These are phyloP conservation scores for Backusella morwellensis DNA, from an alignment of 192 early-diverging fungal species.

Conservation along the genomic window DNA sequence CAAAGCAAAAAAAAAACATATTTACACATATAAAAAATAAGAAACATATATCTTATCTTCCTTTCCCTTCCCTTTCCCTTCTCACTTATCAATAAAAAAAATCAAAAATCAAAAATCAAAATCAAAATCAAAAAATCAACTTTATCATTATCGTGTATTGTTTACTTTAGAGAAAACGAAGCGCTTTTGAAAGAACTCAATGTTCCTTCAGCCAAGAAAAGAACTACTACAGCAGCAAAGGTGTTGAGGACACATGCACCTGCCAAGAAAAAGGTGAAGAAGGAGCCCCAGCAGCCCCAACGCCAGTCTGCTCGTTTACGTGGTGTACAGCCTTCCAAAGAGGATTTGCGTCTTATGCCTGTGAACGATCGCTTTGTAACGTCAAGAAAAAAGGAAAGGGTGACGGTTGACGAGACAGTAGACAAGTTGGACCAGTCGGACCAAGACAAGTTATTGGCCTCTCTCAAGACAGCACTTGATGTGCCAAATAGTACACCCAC, in stretches of 20 bases:
- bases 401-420: neutral
- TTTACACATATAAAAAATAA: neutral
- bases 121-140: too few relatives aligned
- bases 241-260: slow-evolving; percentile 1
- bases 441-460: slow-evolving; percentile 7
- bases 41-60: neutral
- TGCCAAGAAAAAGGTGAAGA: slow-evolving; percentile 14
- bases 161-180: slow-evolving; percentile 18
- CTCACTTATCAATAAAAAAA: neutral
- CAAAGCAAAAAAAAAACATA: neutral
- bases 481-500: neutral
- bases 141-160: neutral
- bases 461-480: slow-evolving; percentile 2
- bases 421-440: slow-evolving; percentile 13
- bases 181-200: slow-evolving; percentile 19
- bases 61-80: neutral
- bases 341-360: neutral
- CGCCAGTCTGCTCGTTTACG: slow-evolving; percentile 21
- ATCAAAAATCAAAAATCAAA: too few relatives aligned
- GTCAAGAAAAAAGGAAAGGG: neutral
- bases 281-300: neutral
- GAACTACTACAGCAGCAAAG: neutral
- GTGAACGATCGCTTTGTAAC: neutral
- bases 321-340: neutral
- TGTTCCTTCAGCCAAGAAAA: slow-evolving; percentile 13